Evolutionary conservation across 345 rosid genomes (phyloP), one percentile per base, ranked within the genome.

Genomic region (Aegle marmelos): DNA sequence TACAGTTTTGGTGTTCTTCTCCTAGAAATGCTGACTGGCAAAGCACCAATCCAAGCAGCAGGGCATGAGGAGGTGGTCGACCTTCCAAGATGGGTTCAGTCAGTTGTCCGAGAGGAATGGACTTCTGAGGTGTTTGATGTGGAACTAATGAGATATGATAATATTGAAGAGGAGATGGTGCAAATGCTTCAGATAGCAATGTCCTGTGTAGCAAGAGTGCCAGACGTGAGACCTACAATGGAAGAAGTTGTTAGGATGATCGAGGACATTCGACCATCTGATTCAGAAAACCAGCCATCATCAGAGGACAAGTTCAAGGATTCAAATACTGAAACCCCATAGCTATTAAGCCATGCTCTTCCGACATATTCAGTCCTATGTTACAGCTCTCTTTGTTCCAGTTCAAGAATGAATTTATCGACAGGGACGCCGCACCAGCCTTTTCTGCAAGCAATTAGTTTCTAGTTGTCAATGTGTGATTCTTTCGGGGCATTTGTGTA

Each of bases 51-150:
- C 67, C 91, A 89, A 81, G 76, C 91, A 41, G 77, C 88, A 0
- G 89, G 93, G 50, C 86, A 85, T 8, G 95, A 90, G 45, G 94
- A 91, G 11, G 87, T 82, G 48, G 88, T 91, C 50, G 98, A 94
- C 77, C 89, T 94, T 41, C 98, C 97, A 4, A 89, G 86, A 54
- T 94, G 98, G 98, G 98, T 92, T 39, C 97, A 91, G 79, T 92
- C 98, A 1, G 94, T 92, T 60, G 94, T 94, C 68, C 82, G 93
- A 59, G 98, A 94, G 83, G 97, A 94, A 81, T 94, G 98, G 98
- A 92, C 98, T 8, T 90, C 97, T 0, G 98, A 94, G 86, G 98
- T 94, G 77, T 94, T 92, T 73, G 98, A 92, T 14, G 87, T 86
- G 22, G 97, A 94, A 82, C 91, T 94, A 22, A 84, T 91, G 80